phyloP scores from a whole-genome alignment of 805 yeast species.

The Kazachstania bromeliacearum region DNA sequence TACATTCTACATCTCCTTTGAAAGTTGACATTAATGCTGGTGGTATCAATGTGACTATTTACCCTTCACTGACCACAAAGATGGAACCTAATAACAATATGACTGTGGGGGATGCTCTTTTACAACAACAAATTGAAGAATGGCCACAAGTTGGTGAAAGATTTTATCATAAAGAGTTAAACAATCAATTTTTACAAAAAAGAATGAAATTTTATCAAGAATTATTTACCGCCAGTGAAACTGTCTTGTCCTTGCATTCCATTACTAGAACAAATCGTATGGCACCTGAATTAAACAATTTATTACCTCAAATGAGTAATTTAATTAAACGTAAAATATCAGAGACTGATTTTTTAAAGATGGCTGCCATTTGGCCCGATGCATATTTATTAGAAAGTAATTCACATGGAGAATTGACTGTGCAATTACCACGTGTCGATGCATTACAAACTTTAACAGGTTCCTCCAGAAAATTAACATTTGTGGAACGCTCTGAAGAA shows the following conservation, averaged over 20 bases:
- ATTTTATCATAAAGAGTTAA: constrained; percentile 16
- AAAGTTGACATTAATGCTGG: constrained; percentile 8
- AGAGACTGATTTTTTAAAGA: constrained; percentile 17
- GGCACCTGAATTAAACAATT: constrained; percentile 13
- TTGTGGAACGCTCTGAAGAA: constrained; percentile 16
- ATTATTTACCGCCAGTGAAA: constrained; percentile 20
- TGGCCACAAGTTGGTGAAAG: constrained; percentile 19
- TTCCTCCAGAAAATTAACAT: constrained; percentile 23
- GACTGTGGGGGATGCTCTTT: constrained; percentile 9
- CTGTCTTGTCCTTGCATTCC: constrained; percentile 23
- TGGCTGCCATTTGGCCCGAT: constrained; percentile 25
- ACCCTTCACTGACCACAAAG: constrained; percentile 14
- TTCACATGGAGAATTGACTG: constrained; percentile 16
- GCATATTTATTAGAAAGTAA: constrained; percentile 19
- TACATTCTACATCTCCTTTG: constrained; percentile 19
- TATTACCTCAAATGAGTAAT: constrained; percentile 25
- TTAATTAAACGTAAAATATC: constrained; percentile 22
- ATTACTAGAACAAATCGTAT: constrained; percentile 13
- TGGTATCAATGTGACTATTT: constrained; percentile 15
- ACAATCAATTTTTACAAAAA: constrained; percentile 10
- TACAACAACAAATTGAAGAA: constrained; percentile 18
- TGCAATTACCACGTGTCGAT: constrained; percentile 15
- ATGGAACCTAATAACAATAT: constrained; percentile 2
- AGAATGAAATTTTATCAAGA: constrained; percentile 15
- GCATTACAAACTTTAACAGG: constrained; percentile 13